Evolutionary conservation across 2,329 filamentous ascomycete species (phyloP).

Genomic region (Acarospora socialis): DNA sequence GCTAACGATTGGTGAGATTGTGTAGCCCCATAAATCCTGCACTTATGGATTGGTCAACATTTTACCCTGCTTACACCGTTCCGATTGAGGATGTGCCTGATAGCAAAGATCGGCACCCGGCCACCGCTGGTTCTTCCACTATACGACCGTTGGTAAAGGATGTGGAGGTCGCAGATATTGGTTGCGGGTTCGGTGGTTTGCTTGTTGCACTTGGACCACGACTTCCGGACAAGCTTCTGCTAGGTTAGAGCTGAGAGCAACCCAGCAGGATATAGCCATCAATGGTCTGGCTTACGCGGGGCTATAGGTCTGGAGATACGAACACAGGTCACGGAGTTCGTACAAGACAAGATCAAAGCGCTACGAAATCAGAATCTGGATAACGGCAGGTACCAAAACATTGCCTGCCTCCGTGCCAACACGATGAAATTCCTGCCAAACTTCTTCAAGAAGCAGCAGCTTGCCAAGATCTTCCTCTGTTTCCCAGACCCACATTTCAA

Average conservation of each 20-base stretch:
- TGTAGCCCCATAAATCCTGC: constrained; percentile 60
- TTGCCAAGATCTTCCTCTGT: constrained; percentile 90
- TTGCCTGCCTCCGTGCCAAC: constrained; percentile 78
- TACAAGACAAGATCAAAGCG: constrained; percentile 73
- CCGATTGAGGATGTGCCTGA: too few relatives aligned
- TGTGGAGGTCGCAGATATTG: constrained; percentile 90
- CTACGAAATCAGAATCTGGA: constrained; percentile 52
- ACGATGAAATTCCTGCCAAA: constrained; percentile 99
- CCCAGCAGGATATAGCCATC: neutral
- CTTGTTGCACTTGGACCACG: constrained; percentile 71
- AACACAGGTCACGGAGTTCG: constrained; percentile 76
- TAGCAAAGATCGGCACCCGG: constrained; percentile 14
- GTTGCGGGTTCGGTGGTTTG: constrained; percentile 88
- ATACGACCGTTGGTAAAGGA: constrained; percentile 37
- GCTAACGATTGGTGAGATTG: constrained; percentile 10
- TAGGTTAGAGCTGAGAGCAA: constrained; percentile 46
- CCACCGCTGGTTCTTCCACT: neutral
- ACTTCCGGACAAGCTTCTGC: constrained; percentile 65
- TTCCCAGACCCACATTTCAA: constrained; percentile 99
- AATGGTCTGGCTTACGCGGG: constrained; percentile 4
- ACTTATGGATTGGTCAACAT: constrained; percentile 79
- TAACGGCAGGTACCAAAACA: constrained; percentile 57
- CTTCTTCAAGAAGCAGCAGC: constrained; percentile 70
- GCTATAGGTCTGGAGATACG: constrained; percentile 75
- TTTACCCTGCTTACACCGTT: constrained; percentile 61